Evolutionary conservation across 2,329 filamentous ascomycete genomes (phyloP).

Genomic region (Colletotrichum truncatum): DNA sequence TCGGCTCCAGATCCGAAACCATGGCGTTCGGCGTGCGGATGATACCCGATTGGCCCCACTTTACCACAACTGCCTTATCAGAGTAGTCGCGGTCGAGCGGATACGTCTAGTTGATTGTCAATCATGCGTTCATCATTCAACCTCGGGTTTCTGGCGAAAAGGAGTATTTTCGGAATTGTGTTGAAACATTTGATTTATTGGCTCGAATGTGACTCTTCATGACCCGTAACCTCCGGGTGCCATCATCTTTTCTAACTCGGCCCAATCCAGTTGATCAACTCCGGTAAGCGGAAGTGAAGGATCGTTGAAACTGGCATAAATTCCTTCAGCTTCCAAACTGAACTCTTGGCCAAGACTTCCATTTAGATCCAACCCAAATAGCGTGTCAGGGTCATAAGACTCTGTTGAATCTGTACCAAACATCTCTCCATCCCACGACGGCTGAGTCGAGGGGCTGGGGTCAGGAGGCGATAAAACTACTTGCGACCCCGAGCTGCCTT

Average conservation of each 20-base stretch:
- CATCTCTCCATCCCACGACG: slow-evolving; percentile 30
- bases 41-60: slow-evolving; percentile 18
- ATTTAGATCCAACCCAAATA: slow-evolving; percentile 30
- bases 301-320: slow-evolving; percentile 40
- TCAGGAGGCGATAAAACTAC: slow-evolving; percentile 15
- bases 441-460: slow-evolving; percentile 12
- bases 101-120: background rate
- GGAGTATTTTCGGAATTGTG: background rate
- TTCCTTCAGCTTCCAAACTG: slow-evolving; percentile 35
- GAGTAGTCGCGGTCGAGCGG: slow-evolving; percentile 9
- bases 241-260: slow-evolving; percentile 39
- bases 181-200: background rate
- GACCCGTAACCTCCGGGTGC: slow-evolving; percentile 17
- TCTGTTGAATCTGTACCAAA: slow-evolving; percentile 9
- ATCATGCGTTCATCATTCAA: background rate
- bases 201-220: background rate
- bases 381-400: slow-evolving; percentile 19
- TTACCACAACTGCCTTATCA: background rate
- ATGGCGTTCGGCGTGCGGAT: background rate
- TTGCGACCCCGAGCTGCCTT: slow-evolving; percentile 1
- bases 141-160: background rate
- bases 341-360: slow-evolving; percentile 35
- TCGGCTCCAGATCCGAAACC: slow-evolving; percentile 8
- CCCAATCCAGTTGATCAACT: slow-evolving; percentile 41
- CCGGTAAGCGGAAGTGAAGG: slow-evolving; percentile 39